phyloP scores from a whole-genome alignment of 306 rosid genomes.

The Pyrus communis region DNA sequence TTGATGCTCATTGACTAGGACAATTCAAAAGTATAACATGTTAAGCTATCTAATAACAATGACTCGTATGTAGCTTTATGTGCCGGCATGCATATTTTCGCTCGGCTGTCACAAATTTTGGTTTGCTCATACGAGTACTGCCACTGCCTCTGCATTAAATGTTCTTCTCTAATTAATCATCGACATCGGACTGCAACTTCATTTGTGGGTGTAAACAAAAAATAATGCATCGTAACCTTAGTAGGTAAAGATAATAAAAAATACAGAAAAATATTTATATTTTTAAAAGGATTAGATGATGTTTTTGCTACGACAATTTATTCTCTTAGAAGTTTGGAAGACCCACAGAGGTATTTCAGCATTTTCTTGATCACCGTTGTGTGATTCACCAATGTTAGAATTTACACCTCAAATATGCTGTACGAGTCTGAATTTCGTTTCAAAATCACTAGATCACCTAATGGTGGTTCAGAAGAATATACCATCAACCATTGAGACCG shows the following conservation, averaged over 20 bases:
- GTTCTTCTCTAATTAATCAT: conserved; percentile 2
- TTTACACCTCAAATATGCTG: fast-evolving
- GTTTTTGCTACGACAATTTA: too few species aligned
- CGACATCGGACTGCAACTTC: conserved; percentile 32
- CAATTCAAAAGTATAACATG: neutral
- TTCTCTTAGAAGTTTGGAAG: fast-evolving
- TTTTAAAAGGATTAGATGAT: too few species aligned
- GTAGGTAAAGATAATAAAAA: neutral
- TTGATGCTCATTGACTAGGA: neutral
- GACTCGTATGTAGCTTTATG: neutral
- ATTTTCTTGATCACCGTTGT: fast-evolving
- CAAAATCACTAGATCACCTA: too few species aligned
- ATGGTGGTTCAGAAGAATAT: neutral
- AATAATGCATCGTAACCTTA: neutral
- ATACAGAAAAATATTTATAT: neutral
- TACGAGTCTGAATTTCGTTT: too few species aligned
- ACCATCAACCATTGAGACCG: neutral
- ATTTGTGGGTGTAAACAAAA: conserved; percentile 27
- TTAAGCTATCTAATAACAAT: neutral
- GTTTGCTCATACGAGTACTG: neutral
- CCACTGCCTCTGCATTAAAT: neutral
- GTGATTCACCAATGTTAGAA: too few species aligned
- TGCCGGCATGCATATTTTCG: neutral
- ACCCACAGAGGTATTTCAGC: too few species aligned
- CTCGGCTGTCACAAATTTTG: neutral